A percentile compares a stretch with the other conserved stretches of the same genome.
Evolutionary conservation across 176 grass and related monocot species (phyloP).

Genomic region (Canna indica): DNA sequence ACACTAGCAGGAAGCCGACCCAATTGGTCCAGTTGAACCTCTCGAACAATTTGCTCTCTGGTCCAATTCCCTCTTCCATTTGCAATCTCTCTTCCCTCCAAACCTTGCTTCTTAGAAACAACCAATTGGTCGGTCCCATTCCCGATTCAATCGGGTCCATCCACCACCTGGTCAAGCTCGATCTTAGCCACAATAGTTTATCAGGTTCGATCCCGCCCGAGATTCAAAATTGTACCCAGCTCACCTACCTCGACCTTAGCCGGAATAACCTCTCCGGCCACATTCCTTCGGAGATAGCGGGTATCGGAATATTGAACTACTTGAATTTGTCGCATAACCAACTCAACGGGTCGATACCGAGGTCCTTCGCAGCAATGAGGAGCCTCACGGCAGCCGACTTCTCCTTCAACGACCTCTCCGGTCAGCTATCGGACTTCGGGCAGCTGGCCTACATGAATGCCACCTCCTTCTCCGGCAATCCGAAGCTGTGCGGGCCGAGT

Average conservation of each 20-base stretch:
- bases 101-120: constrained; percentile 50
- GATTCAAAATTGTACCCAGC: constrained; percentile 39
- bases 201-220: constrained; percentile 38
- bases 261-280: constrained; percentile 48
- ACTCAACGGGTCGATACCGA: constrained; percentile 50
- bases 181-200: constrained; percentile 47
- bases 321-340: constrained; percentile 73
- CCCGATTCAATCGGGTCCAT: constrained; percentile 38
- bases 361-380: constrained; percentile 48
- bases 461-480: constrained; percentile 70
- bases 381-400: constrained; percentile 81
- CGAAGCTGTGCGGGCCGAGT: constrained; percentile 39
- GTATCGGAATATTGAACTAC: constrained; percentile 57
- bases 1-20: background rate
- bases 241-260: constrained; percentile 89
- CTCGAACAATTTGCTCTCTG: constrained; percentile 74
- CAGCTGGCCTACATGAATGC: constrained; percentile 76
- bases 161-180: constrained; percentile 58
- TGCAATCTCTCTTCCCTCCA: constrained; percentile 52
- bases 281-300: constrained; percentile 42
- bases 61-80: constrained; percentile 45
- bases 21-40: constrained; percentile 79
- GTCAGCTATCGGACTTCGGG: constrained; percentile 40
- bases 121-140: constrained; percentile 40
- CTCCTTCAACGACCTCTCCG: constrained; percentile 74